Percentiles rank a stretch among this genome's conserved stretches.
Conservation (phyloP, 2,329 filamentous ascomycete genomes). For the Cladophialophora exuberans region DNA sequence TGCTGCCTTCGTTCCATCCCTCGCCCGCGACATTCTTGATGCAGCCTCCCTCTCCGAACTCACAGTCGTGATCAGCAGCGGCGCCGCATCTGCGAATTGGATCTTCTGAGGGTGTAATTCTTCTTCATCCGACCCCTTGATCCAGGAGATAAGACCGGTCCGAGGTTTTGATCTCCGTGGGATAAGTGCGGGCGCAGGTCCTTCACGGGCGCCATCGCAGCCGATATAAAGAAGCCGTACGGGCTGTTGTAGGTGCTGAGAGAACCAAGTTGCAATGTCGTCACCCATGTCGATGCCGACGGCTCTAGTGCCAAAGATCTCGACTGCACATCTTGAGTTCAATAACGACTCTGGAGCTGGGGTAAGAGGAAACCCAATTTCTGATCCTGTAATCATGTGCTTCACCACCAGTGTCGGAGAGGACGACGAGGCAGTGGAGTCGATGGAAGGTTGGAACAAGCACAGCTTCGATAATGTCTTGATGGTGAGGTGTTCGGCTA, state of each 20-base stretch:
- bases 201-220: neutral
- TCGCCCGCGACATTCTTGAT: neutral
- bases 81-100: slow-evolving; percentile 16
- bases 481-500: slow-evolving; percentile 15
- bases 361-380: slow-evolving; percentile 1
- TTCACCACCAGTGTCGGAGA: neutral
- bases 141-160: slow-evolving; percentile 5
- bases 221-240: slow-evolving; percentile 15
- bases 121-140: neutral
- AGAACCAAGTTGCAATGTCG: slow-evolving; percentile 15
- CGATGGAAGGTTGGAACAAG: slow-evolving; percentile 14
- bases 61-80: slow-evolving; percentile 14
- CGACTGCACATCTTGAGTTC: neutral
- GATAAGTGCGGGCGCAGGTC: slow-evolving; percentile 11
- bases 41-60: slow-evolving; percentile 9
- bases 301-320: slow-evolving; percentile 15
- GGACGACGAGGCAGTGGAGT: neutral
- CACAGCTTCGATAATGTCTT: slow-evolving; percentile 18
- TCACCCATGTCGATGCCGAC: slow-evolving; percentile 10
- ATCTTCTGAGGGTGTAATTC: slow-evolving; percentile 18
- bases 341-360: neutral
- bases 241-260: slow-evolving; percentile 9
- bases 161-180: slow-evolving; percentile 3
- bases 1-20: neutral
- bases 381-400: neutral